Percentiles rank a stretch among this genome's conserved stretches.
Conservation (phyloP, 2,329 filamentous ascomycete species). For the Venturiaceae sp. region DNA sequence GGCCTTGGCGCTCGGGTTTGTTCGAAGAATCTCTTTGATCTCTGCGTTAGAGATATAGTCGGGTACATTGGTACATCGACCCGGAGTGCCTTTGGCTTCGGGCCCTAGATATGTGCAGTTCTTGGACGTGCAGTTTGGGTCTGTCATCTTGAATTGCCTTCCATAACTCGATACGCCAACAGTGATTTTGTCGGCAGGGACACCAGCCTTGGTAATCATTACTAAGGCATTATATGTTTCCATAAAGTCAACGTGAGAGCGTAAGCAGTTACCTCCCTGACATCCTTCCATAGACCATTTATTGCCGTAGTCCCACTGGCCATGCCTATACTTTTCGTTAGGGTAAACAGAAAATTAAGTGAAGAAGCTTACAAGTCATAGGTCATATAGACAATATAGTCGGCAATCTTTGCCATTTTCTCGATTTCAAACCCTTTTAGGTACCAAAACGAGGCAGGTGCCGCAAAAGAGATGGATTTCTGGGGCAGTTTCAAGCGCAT, state of each 20-base stretch:
- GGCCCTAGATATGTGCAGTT: slow-evolving; percentile 17
- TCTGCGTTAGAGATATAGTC: slow-evolving; percentile 26
- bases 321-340: slow-evolving; percentile 16
- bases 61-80: slow-evolving; percentile 21
- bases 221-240: slow-evolving; percentile 16
- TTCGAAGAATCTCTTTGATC: slow-evolving; percentile 20
- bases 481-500: slow-evolving; percentile 10
- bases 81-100: slow-evolving; percentile 17
- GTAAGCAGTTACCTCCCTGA: slow-evolving; percentile 16
- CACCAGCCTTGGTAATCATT: slow-evolving; percentile 28
- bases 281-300: slow-evolving; percentile 20
- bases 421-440: slow-evolving; percentile 18
- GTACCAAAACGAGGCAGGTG: slow-evolving; percentile 21
- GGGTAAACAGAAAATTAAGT: not conserved
- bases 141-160: slow-evolving; percentile 23
- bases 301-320: slow-evolving; percentile 31
- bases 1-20: not conserved
- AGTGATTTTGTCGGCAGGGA: slow-evolving; percentile 20
- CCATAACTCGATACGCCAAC: slow-evolving; percentile 28
- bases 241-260: slow-evolving; percentile 14
- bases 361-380: slow-evolving; percentile 18
- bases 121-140: slow-evolving; percentile 14
- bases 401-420: slow-evolving; percentile 14
- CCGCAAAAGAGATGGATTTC: slow-evolving; percentile 17
- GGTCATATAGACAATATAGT: slow-evolving; percentile 24